phyloP scores from a whole-genome alignment of 2,329 filamentous ascomycete genomes.

The Fusarium multiceps region DNA sequence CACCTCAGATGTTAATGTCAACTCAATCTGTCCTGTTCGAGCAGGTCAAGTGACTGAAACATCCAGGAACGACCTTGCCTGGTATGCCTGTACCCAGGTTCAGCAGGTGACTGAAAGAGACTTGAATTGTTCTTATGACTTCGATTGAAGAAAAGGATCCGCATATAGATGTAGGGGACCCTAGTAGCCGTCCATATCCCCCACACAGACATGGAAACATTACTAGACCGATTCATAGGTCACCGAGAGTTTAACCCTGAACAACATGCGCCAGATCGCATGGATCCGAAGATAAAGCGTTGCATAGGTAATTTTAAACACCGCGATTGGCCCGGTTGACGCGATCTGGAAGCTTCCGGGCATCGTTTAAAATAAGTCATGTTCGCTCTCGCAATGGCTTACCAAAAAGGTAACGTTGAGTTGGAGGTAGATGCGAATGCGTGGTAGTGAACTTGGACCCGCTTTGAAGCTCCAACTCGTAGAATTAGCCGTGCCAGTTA shows the following conservation, averaged over 20 bases:
- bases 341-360: conserved; percentile 25
- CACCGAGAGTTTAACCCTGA: conserved; percentile 11
- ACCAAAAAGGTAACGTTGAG: conserved; percentile 19
- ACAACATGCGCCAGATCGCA: conserved; percentile 14
- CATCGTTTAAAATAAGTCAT: conserved; percentile 4
- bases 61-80: neutral
- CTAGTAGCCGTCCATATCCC: conserved; percentile 27
- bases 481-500: conserved; percentile 47
- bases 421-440: conserved; percentile 24
- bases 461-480: conserved; percentile 31
- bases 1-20: neutral
- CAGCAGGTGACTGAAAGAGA: conserved; percentile 35
- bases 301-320: conserved; percentile 16
- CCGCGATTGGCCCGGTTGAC: conserved; percentile 43
- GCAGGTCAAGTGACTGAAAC: conserved; percentile 4
- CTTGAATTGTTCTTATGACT: conserved; percentile 37
- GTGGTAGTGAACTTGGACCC: conserved; percentile 37
- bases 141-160: conserved; percentile 24
- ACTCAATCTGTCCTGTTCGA: conserved; percentile 1
- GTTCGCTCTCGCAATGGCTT: conserved; percentile 25
- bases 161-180: conserved; percentile 27
- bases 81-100: conserved; percentile 1
- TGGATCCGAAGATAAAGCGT: conserved; percentile 27
- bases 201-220: conserved; percentile 12
- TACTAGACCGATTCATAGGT: conserved; percentile 1